These are phyloP conservation scores for Opeltia flavorubescens DNA, from an alignment of 495 filamentous ascomycete genomes.

Conservation along the genomic window DNA sequence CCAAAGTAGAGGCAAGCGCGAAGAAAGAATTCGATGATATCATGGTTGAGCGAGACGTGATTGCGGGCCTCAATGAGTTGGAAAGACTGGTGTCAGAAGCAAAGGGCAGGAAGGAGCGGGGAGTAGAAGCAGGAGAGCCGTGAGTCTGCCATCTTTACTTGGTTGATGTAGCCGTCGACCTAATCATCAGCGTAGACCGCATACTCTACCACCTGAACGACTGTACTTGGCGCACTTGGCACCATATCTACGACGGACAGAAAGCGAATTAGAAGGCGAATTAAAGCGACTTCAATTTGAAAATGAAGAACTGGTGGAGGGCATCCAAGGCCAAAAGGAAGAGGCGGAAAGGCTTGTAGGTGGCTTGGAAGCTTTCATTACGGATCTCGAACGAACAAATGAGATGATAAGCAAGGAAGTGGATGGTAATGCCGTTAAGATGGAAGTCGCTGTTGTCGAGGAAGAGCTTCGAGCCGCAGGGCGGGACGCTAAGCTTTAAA, in stretches of 20 bases:
- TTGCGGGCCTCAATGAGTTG: conserved; percentile 66
- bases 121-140: conserved; percentile 21
- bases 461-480: conserved; percentile 23
- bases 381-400: conserved; percentile 55
- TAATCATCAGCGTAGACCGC: conserved; percentile 41
- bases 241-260: conserved; percentile 48
- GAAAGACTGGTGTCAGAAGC: conserved; percentile 65
- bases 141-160: conserved; percentile 16
- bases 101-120: conserved; percentile 36
- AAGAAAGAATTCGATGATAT: conserved; percentile 65
- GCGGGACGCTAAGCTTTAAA: conserved; percentile 10
- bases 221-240: conserved; percentile 58
- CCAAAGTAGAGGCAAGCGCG: conserved; percentile 45
- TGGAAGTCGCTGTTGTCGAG: conserved; percentile 31
- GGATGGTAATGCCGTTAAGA: conserved; percentile 25
- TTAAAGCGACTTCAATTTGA: conserved; percentile 46
- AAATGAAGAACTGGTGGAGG: conserved; percentile 49
- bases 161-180: no score
- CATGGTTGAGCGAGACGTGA: conserved; percentile 51
- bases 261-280: conserved; percentile 43
- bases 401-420: conserved; percentile 30
- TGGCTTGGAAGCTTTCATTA: conserved; percentile 49
- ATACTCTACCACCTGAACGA: conserved; percentile 54
- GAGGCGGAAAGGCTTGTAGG: conserved; percentile 59
- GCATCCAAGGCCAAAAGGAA: conserved; percentile 49